Evolutionary conservation across 306 rosid species (phyloP).

Genomic region (Glycine latifolia): DNA sequence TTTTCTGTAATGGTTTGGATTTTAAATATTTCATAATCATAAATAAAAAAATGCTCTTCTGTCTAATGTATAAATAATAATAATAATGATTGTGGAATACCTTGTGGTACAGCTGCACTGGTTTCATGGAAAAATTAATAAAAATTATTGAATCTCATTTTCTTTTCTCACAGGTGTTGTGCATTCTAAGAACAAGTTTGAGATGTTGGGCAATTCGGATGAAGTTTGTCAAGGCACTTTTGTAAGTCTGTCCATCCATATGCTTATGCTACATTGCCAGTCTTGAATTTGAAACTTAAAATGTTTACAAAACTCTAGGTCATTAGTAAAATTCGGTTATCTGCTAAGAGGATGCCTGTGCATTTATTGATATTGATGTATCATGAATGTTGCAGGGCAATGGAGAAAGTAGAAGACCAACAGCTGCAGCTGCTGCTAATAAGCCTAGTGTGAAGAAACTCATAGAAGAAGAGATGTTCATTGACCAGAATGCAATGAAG

Average conservation of each 20-base stretch:
- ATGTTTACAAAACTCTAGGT: not conserved
- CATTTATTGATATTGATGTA: slow-evolving; percentile 35
- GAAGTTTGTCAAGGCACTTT: slow-evolving; percentile 54
- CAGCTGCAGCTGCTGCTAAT: slow-evolving; percentile 46
- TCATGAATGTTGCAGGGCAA: slow-evolving; percentile 64
- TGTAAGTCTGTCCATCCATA: slow-evolving; percentile 60
- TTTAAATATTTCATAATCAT: slow-evolving; percentile 32
- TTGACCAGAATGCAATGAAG: slow-evolving; percentile 60
- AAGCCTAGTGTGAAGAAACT: slow-evolving; percentile 97
- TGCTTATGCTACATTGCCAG: slow-evolving; percentile 19
- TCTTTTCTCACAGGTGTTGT: slow-evolving; percentile 58
- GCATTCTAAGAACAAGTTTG: slow-evolving; percentile 69
- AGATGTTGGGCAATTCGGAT: slow-evolving; percentile 62
- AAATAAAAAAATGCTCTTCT: slow-evolving; percentile 14
- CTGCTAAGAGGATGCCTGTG: slow-evolving; percentile 26
- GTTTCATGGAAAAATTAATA: slow-evolving; percentile 22
- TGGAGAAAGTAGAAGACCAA: slow-evolving; percentile 50
- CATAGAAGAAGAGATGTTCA: slow-evolving; percentile 91
- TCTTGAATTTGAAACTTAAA: slow-evolving; percentile 30
- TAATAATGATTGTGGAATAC: slow-evolving; percentile 3
- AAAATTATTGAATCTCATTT: slow-evolving; percentile 42
- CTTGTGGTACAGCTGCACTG: slow-evolving; percentile 32
- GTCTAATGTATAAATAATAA: not conserved
- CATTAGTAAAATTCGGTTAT: not conserved
- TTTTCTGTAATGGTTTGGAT: slow-evolving; percentile 9